phyloP scores from a whole-genome alignment of 768 basidiomycete species.

The Daedaleopsis sinensis region DNA sequence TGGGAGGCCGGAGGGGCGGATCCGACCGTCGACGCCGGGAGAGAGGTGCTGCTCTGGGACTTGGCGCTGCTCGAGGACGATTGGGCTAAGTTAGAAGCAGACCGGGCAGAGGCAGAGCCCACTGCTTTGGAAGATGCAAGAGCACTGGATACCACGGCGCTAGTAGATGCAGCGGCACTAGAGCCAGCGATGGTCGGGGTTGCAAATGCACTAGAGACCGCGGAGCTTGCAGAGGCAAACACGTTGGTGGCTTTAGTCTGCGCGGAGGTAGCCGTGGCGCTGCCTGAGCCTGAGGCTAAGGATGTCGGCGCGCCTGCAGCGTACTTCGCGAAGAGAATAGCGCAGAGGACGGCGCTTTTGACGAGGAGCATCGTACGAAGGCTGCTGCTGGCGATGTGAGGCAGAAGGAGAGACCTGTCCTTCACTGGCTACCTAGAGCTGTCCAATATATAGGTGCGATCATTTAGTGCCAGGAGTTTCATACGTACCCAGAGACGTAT shows the following conservation, averaged over 20 bases:
- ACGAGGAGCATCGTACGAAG: neutral
- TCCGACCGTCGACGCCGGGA: constrained; percentile 4
- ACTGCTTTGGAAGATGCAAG: too few species aligned
- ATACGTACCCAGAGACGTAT: too few species aligned
- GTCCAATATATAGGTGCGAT: too few species aligned
- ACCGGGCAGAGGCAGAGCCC: too few species aligned
- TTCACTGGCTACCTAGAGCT: neutral
- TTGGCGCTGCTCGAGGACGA: too few species aligned
- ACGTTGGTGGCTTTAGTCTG: too few species aligned
- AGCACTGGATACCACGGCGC: neutral
- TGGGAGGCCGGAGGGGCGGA: constrained; percentile 13
- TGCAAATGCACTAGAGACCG: constrained; percentile 10
- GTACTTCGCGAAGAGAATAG: neutral
- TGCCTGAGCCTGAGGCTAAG: neutral
- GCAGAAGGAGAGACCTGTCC: neutral
- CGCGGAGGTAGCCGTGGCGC: neutral
- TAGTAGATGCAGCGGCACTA: neutral
- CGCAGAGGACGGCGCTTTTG: neutral
- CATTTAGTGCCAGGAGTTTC: too few species aligned
- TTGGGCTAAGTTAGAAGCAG: too few species aligned
- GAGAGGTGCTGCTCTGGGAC: too few species aligned
- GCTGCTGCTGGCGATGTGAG: neutral
- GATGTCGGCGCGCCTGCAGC: neutral
- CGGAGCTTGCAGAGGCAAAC: neutral
- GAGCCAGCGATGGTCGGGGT: neutral